Conservation (phyloP, 148 eudicot species). For the Linanthus parryae region DNA sequence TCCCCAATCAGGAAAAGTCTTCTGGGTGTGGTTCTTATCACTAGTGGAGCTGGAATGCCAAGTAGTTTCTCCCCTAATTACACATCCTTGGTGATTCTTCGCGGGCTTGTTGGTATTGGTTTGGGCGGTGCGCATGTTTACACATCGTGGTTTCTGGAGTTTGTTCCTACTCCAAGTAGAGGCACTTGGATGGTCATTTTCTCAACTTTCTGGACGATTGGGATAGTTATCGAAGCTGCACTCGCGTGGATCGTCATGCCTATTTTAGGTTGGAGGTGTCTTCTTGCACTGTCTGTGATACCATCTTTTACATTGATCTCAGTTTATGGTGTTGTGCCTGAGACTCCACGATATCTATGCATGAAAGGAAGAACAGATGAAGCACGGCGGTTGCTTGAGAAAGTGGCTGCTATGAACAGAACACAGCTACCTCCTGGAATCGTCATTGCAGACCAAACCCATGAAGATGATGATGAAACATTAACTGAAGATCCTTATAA, state of each 20-base stretch:
- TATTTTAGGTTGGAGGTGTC: conserved; percentile 40
- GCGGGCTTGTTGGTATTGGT: conserved; percentile 39
- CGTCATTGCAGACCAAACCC: conserved; percentile 25
- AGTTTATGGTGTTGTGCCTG: conserved; percentile 18
- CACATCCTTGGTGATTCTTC: conserved; percentile 22
- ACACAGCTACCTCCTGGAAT: conserved; percentile 29
- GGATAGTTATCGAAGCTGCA: conserved; percentile 43
- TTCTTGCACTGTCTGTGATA: conserved; percentile 30
- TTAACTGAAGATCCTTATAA: conserved; percentile 12
- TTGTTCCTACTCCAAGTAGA: conserved; percentile 32
- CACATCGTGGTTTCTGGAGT: conserved; percentile 40
- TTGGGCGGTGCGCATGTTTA: conserved; percentile 44
- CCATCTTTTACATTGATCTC: conserved; percentile 17
- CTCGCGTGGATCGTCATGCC: conserved; percentile 28
- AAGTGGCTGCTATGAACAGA: conserved; percentile 25
- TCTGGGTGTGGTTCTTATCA: conserved; percentile 30
- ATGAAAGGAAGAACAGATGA: conserved; percentile 26
- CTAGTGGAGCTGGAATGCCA: conserved; percentile 24
- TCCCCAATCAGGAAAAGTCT: conserved; percentile 26
- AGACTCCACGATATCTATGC: conserved; percentile 40
- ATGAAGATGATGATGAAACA: conserved; percentile 18
- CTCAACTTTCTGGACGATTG: conserved; percentile 44
- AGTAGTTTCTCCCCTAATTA: conserved; percentile 40
- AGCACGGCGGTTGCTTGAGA: conserved; percentile 24
- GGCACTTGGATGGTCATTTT: conserved; percentile 45